These are phyloP conservation scores for Brassica cretica DNA, from an alignment of 345 rosid genomes.

Conservation along the genomic window DNA sequence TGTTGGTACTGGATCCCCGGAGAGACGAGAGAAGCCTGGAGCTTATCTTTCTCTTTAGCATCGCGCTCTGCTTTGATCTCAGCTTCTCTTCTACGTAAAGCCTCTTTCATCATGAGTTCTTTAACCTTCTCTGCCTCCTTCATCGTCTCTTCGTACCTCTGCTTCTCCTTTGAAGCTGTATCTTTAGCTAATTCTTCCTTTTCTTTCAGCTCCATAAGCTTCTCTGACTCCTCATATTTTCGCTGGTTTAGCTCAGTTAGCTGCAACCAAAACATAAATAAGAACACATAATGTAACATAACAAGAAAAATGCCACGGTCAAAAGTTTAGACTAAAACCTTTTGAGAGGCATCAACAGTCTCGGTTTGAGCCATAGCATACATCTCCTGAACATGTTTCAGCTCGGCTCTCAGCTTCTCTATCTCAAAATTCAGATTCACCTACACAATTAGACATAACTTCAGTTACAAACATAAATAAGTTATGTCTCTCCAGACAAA, in stretches of 20 bases:
- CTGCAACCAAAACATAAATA: slow-evolving; percentile 40
- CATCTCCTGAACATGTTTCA: slow-evolving; percentile 77
- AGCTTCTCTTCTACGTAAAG: slow-evolving; percentile 55
- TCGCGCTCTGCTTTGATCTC: slow-evolving; percentile 59
- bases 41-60: slow-evolving; percentile 68
- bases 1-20: slow-evolving; percentile 36
- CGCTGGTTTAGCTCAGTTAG: slow-evolving; percentile 50
- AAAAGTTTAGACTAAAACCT: slow-evolving; percentile 43
- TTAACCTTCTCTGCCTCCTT: slow-evolving; percentile 56
- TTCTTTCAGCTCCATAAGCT: slow-evolving; percentile 53
- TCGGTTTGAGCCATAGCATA: slow-evolving; percentile 81
- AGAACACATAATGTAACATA: neutral
- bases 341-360: slow-evolving; percentile 70
- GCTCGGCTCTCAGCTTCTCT: slow-evolving; percentile 83
- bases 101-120: slow-evolving; percentile 57
- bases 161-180: slow-evolving; percentile 60
- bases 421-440: slow-evolving; percentile 67
- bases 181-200: slow-evolving; percentile 59
- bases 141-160: slow-evolving; percentile 56
- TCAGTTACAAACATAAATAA: neutral
- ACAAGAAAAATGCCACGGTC: neutral
- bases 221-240: slow-evolving; percentile 53
- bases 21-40: slow-evolving; percentile 43
- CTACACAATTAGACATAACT: slow-evolving; percentile 40
- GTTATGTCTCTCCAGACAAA: neutral